Evolutionary conservation across 768 basidiomycete genomes (phyloP).

Genomic region (Hydnomerulius pinastri): DNA sequence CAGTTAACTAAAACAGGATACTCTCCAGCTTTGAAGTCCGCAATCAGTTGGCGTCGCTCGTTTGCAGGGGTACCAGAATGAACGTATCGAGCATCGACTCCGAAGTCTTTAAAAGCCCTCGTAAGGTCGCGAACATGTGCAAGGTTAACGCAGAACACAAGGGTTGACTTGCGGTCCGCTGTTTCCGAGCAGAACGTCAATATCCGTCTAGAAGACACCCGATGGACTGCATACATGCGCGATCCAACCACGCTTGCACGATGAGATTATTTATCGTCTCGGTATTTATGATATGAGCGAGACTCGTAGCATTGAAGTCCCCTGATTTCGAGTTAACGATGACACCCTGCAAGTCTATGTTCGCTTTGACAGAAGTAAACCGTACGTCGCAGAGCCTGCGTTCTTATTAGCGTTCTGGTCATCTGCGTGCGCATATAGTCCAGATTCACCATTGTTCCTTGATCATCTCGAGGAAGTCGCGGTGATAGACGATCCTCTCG

Average conservation of each 20-base stretch:
- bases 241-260: conserved; percentile 83
- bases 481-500: conserved; percentile 89
- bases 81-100: conserved; percentile 84
- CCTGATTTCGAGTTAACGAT: conserved; percentile 66
- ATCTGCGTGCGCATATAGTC: background rate
- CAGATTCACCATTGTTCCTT: conserved; percentile 75
- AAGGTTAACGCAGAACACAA: conserved; percentile 90
- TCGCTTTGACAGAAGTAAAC: conserved; percentile 80
- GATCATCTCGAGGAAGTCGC: conserved; percentile 90
- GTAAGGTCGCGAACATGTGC: conserved; percentile 80
- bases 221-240: conserved; percentile 57
- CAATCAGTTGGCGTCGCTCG: conserved; percentile 66
- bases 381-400: conserved; percentile 81
- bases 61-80: conserved; percentile 63
- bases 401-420: conserved; percentile 1
- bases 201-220: conserved; percentile 5
- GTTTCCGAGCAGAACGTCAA: conserved; percentile 1
- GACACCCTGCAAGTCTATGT: conserved; percentile 68
- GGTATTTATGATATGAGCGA: conserved; percentile 84
- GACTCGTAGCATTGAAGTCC: conserved; percentile 78
- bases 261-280: conserved; percentile 74
- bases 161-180: conserved; percentile 77
- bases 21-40: conserved; percentile 65
- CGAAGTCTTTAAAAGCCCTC: conserved; percentile 65
- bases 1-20: conserved; percentile 93